Base-by-base conservation (phyloP, 1,284 basidiomycete genomes). In the Singerocomus inundabilis region DNA sequence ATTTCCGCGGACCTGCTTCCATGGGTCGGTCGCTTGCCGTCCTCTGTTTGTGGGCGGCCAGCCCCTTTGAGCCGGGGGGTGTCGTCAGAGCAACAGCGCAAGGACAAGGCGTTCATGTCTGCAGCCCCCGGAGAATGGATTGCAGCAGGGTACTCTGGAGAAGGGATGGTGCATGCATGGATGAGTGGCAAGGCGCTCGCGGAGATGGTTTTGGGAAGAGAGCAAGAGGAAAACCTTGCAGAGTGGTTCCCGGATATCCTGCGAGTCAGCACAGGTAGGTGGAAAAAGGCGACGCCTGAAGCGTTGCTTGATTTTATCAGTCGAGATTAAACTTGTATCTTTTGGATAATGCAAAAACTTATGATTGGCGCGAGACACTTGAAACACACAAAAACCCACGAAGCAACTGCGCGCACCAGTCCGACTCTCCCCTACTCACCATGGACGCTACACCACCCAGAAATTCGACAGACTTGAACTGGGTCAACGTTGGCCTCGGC, bases 401-500 rank as follows among this genome's bases (percentile, higher is more conserved):
- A n/a, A n/a, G n/a, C n/a, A n/a, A n/a, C n/a, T n/a, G n/a, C n/a
- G n/a, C n/a, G n/a, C 11, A 12, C 16, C 28, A 21, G 16, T 13
- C 39, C 5, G 6, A 15, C 9, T n/a, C 18, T 4, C 11, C 6
- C 8, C 13, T 3, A 1, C 28, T 9, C 7, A 18, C 16, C 45
- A 68, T 69, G 64, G 66, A 64, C 18, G 28, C 50, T 12, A 24
- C 58, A 18, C 52, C 62, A 11, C 52, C 62, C 5, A 24, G 43
- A 11, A 39, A 45, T 5, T 5, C 56, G 3, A 55, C 58, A 35
- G 53, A 75, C 43, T 69, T 91, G 26, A 72, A 71, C 28, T 91
- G 85, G 85, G 53, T 66, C 12, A 91, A 93, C 59, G 88, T 93
- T 52, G 78, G 71, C 18, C 74, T 92, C 51, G 88, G 82, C 0